Evolutionary conservation across 108 stramenopile species (phyloP).

Genomic region (Nitzschia sp.): DNA sequence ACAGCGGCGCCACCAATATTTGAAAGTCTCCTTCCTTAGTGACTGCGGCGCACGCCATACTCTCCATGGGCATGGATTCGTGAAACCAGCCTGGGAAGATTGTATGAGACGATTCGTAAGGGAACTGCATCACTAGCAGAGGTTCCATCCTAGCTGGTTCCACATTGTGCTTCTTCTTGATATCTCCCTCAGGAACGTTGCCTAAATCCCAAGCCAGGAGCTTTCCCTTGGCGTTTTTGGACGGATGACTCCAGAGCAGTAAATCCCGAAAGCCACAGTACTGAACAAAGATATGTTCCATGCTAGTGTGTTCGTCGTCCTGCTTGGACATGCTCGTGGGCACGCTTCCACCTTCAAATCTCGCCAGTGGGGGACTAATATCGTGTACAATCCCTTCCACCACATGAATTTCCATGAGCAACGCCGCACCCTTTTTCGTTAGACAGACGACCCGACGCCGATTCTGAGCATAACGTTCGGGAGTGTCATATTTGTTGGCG

Average conservation of each 20-base stretch:
- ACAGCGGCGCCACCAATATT: conserved; percentile 30
- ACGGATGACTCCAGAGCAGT: conserved; percentile 60
- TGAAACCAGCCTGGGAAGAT: conserved; percentile 43
- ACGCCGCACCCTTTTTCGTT: conserved; percentile 60
- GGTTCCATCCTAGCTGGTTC: conserved; percentile 31
- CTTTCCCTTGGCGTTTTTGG: conserved; percentile 28
- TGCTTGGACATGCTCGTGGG: conserved; percentile 24
- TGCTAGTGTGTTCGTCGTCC: conserved; percentile 13
- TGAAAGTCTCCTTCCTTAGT: conserved; percentile 48
- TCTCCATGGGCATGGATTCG: conserved; percentile 36
- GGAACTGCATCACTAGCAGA: conserved; percentile 34
- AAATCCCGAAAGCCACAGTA: conserved; percentile 71
- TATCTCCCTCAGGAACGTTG: conserved; percentile 15
- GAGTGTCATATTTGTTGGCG: conserved; percentile 37
- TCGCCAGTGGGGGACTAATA: conserved; percentile 47
- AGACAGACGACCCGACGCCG: conserved; percentile 44
- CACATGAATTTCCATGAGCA: conserved; percentile 54
- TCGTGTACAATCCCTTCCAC: conserved; percentile 31
- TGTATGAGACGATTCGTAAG: conserved; percentile 28
- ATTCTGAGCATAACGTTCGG: conserved; percentile 1
- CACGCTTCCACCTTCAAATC: conserved; percentile 50
- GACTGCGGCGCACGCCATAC: conserved; percentile 35
- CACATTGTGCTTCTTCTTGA: not conserved
- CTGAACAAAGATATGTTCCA: conserved; percentile 50
- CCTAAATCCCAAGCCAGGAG: conserved; percentile 54